phyloP scores from a whole-genome alignment of 306 rosid species.

The Astragalus glycyphyllos region DNA sequence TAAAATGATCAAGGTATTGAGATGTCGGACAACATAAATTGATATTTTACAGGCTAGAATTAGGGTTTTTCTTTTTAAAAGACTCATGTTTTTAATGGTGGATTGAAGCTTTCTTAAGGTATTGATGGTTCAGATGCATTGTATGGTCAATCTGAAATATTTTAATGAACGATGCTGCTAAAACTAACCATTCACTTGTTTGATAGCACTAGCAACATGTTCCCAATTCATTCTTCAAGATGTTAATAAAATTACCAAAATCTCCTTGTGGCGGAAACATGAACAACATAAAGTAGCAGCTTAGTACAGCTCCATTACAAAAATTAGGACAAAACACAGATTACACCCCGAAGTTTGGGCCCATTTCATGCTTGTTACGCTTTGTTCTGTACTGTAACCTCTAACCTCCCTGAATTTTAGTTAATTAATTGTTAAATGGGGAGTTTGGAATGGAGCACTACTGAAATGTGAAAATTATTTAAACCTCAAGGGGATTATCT shows the following conservation, averaged over 20 bases:
- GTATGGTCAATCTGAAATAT: slow-evolving; percentile 13
- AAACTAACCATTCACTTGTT: slow-evolving; percentile 10
- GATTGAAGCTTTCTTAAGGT: slow-evolving; percentile 28
- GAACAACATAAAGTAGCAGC: slow-evolving; percentile 10
- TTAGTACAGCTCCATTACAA: slow-evolving; percentile 2
- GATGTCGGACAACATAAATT: slow-evolving; percentile 24
- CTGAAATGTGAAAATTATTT: too few species aligned
- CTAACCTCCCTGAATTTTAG: too few species aligned
- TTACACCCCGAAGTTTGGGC: slow-evolving; percentile 5
- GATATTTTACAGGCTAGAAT: slow-evolving; percentile 15
- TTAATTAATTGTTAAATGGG: too few species aligned
- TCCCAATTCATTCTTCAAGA: not conserved
- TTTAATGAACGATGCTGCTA: slow-evolving; percentile 8
- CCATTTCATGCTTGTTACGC: slow-evolving; percentile 5
- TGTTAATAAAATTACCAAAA: slow-evolving; percentile 21
- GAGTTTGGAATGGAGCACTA: too few species aligned
- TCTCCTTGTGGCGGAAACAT: not conserved
- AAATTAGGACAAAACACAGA: slow-evolving; percentile 11
- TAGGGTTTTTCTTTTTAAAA: slow-evolving; percentile 9
- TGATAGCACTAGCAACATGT: not conserved
- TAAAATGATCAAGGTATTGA: slow-evolving; percentile 92
- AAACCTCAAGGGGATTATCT: too few species aligned
- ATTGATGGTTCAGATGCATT: slow-evolving; percentile 30
- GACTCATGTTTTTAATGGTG: slow-evolving; percentile 26
- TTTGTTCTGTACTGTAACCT: too few species aligned